A percentile compares a stretch with the other conserved stretches of the same genome.
Conservation (phyloP, 2,329 filamentous ascomycete species). For the Incumbomyces lentus region DNA sequence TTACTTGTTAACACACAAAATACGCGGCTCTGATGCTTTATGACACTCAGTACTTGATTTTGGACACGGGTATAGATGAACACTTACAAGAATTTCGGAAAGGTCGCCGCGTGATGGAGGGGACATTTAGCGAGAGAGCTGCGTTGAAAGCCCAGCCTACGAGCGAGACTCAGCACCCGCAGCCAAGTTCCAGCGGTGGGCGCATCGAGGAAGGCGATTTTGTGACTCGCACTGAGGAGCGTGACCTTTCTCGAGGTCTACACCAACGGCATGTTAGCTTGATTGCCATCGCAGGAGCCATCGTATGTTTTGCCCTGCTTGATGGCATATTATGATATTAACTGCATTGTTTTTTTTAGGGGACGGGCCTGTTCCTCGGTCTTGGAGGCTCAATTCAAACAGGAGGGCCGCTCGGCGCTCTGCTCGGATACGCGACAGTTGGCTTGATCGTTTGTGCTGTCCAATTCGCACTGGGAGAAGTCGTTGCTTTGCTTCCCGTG, state of each 20-base stretch:
- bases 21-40: too few relatives aligned
- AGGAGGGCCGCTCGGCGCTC: constrained; percentile 41
- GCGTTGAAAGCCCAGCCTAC: too few relatives aligned
- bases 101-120: too few relatives aligned
- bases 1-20: too few relatives aligned
- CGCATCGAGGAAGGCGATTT: constrained; percentile 36
- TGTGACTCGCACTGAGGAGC: constrained; percentile 34
- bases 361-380: constrained; percentile 44
- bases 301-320: constrained; percentile 22
- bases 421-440: constrained; percentile 41
- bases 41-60: too few relatives aligned
- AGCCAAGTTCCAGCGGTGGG: constrained; percentile 26
- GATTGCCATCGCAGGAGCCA: constrained; percentile 37
- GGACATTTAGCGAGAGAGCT: too few relatives aligned
- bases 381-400: constrained; percentile 41
- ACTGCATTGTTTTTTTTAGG: constrained; percentile 12
- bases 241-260: constrained; percentile 35
- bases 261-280: constrained; percentile 36
- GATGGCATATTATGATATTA: too few relatives aligned
- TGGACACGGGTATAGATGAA: too few relatives aligned
- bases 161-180: too few relatives aligned
- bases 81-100: too few relatives aligned
- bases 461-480: constrained; percentile 42
- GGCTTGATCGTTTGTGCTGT: constrained; percentile 42
- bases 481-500: constrained; percentile 41